phyloP scores from a whole-genome alignment of 1,284 basidiomycete species.

The Testicularia cyperi region DNA sequence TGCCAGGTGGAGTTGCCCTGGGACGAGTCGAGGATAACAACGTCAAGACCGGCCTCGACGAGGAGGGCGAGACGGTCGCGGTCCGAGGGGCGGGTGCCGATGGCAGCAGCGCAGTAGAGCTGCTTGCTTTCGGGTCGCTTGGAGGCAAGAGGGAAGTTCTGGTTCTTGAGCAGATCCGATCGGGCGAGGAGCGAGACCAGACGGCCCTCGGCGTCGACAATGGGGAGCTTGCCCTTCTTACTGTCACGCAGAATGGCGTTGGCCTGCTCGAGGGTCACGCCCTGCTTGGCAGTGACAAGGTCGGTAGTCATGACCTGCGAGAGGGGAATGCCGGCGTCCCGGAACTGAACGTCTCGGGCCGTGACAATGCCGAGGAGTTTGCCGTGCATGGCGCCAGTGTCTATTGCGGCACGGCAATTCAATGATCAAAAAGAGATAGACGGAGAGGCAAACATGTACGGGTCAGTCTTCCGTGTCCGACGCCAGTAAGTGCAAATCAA shows the following conservation, averaged over 20 bases:
- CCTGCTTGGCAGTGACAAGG: constrained; percentile 54
- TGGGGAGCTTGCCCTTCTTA: constrained; percentile 92
- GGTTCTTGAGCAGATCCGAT: constrained; percentile 96
- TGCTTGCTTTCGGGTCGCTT: constrained; percentile 92
- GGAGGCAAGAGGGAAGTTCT: constrained; percentile 91
- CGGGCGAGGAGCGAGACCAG: constrained; percentile 64
- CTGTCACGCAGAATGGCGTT: constrained; percentile 92
- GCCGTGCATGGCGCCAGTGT: constrained; percentile 80
- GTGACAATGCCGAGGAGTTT: constrained; percentile 97
- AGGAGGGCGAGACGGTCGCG: constrained; percentile 80
- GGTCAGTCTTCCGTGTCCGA: too few species aligned
- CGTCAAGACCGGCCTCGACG: constrained; percentile 91
- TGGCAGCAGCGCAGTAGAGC: constrained; percentile 93
- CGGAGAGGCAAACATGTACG: too few species aligned
- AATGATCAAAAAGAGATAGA: not conserved
- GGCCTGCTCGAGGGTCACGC: constrained; percentile 77
- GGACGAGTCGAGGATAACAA: constrained; percentile 91
- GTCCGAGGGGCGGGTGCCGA: constrained; percentile 90
- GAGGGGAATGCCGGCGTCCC: constrained; percentile 70
- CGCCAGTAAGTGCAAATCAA: too few species aligned
- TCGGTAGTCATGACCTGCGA: constrained; percentile 81
- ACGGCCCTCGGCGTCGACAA: constrained; percentile 52
- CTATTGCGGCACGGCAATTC: constrained; percentile 63
- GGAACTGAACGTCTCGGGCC: constrained; percentile 93
- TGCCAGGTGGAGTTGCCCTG: constrained; percentile 96